phyloP scores from a whole-genome alignment of 495 filamentous ascomycete genomes.

The Lasiosphaeris hirsuta region DNA sequence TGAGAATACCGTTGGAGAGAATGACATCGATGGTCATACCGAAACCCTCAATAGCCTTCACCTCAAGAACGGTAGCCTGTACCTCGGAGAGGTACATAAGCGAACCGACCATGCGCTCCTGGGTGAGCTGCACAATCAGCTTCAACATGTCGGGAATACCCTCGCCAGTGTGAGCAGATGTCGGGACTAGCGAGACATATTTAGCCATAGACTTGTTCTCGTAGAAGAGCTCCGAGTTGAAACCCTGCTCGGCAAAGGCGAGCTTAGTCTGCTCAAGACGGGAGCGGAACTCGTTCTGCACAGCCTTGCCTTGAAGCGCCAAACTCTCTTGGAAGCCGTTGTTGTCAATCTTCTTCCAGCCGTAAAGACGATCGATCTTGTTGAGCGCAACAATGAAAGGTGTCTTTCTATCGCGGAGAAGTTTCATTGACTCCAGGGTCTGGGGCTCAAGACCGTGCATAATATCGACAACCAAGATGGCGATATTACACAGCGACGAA shows the following conservation, averaged over 20 bases:
- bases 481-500: conserved; percentile 98
- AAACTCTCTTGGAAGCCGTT: conserved; percentile 96
- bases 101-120: conserved; percentile 96
- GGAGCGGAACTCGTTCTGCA: conserved; percentile 91
- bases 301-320: conserved; percentile 83
- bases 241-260: conserved; percentile 91
- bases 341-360: conserved; percentile 96
- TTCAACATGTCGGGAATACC: conserved; percentile 99
- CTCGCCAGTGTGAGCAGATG: conserved; percentile 95
- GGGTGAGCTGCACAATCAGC: conserved; percentile 83
- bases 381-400: conserved; percentile 99
- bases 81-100: conserved; percentile 99
- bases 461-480: conserved; percentile 98
- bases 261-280: conserved; percentile 88
- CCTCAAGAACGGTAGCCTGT: conserved; percentile 95
- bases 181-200: conserved; percentile 92
- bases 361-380: conserved; percentile 99
- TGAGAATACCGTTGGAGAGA: conserved; percentile 90
- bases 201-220: conserved; percentile 97
- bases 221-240: conserved; percentile 95
- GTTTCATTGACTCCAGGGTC: conserved; percentile 93
- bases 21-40: conserved; percentile 99
- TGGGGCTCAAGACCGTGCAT: conserved; percentile 99
- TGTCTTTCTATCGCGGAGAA: conserved; percentile 90
- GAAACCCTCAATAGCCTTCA: conserved; percentile 97